Conservation (phyloP, 371 early-diverging fungal species). For the Mortierella polycephala region DNA sequence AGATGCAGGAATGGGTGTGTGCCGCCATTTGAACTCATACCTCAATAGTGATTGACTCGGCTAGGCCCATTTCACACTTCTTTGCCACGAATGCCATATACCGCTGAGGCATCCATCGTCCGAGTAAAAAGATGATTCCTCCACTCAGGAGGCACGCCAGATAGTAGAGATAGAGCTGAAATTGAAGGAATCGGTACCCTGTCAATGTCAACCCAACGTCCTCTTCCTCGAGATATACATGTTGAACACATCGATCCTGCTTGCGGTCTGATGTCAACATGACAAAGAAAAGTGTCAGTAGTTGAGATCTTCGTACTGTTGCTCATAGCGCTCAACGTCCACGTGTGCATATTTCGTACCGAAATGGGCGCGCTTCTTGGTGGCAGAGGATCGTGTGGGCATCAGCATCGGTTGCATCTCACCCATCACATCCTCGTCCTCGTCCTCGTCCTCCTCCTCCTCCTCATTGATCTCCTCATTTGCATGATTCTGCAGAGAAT, state of each 20-base stretch:
- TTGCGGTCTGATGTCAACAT: not conserved
- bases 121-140: conserved; percentile 80
- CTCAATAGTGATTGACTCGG: conserved; percentile 75
- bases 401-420: conserved; percentile 33
- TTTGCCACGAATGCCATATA: conserved; percentile 75
- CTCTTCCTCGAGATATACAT: conserved; percentile 49
- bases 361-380: conserved; percentile 1
- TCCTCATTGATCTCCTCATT: conserved; percentile 5
- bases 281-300: not conserved
- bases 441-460: conserved; percentile 23
- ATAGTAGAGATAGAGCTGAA: conserved; percentile 66
- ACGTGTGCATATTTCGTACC: conserved; percentile 12
- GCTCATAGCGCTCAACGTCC: not conserved
- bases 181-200: conserved; percentile 69
- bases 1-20: no score
- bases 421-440: conserved; percentile 21
- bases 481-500: not conserved
- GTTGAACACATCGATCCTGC: conserved; percentile 17
- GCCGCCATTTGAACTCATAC: conserved; percentile 35
- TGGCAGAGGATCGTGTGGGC: conserved; percentile 6
- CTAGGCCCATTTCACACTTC: conserved; percentile 69
- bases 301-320: not conserved
- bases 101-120: conserved; percentile 86
- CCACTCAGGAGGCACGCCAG: conserved; percentile 70
- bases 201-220: conserved; percentile 67